Conservation (phyloP, 1,139 yeast species). For the Hanseniaspora sp. region DNA sequence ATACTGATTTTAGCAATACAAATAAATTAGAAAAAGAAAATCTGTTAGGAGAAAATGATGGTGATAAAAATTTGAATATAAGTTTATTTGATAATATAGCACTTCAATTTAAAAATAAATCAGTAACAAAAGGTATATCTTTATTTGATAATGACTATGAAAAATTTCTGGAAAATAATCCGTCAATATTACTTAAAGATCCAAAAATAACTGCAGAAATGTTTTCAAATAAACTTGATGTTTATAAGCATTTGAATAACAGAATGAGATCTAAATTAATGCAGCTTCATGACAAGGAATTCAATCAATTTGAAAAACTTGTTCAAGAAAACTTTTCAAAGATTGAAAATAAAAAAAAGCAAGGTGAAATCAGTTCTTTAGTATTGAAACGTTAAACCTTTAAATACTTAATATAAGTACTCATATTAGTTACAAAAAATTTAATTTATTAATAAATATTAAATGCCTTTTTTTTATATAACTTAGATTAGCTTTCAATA, state of each 20-base stretch:
- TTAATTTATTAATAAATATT: no score
- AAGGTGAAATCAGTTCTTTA: not conserved
- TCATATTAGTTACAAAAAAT: no score
- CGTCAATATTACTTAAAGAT: constrained; percentile 7
- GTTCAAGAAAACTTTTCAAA: not conserved
- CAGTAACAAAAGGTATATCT: constrained; percentile 6
- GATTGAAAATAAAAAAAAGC: not conserved
- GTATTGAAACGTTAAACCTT: not conserved
- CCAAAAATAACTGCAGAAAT: constrained; percentile 12
- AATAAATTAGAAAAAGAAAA: not conserved
- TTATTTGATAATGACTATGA: not conserved
- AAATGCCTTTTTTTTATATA: no score
- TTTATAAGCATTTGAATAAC: not conserved
- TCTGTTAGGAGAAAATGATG: not conserved
- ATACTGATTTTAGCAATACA: not conserved
- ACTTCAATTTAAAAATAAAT: constrained; percentile 4
- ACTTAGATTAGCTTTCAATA: no score
- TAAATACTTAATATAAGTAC: no score
- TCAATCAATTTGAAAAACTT: constrained; percentile 3
- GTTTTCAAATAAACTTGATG: constrained; percentile 9
- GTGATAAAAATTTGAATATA: not conserved
- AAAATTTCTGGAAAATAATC: constrained; percentile 8
- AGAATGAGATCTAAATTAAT: constrained; percentile 2
- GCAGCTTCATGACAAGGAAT: constrained; percentile 6
- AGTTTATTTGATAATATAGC: not conserved